Percentiles rank a stretch among this genome's conserved stretches.
Conservation (phyloP, 441 rosid genomes). For the Gossypium aridum region DNA sequence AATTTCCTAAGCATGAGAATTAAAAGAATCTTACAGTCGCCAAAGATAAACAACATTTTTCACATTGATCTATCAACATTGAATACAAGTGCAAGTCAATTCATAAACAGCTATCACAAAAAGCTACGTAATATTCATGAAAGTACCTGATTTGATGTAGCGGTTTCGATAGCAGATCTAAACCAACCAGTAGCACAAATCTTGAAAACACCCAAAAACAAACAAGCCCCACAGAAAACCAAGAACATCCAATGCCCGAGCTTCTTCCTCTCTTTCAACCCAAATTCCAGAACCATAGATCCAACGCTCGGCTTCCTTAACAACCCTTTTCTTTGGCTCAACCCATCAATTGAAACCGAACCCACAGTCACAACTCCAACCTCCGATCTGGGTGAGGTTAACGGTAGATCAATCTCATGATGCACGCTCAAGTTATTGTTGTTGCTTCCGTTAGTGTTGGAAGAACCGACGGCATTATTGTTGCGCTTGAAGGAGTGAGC, state of each 20-base stretch:
- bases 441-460: slow-evolving; percentile 1
- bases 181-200: slow-evolving; percentile 83
- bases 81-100: slow-evolving; percentile 3
- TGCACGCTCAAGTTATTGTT: slow-evolving; percentile 27
- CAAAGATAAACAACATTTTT: background rate
- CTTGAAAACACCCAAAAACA: slow-evolving; percentile 79
- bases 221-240: slow-evolving; percentile 65
- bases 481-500: slow-evolving; percentile 79
- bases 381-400: slow-evolving; percentile 81
- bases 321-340: slow-evolving; percentile 44
- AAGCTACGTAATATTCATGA: background rate
- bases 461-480: slow-evolving; percentile 7
- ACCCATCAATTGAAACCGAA: slow-evolving; percentile 23
- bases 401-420: slow-evolving; percentile 68
- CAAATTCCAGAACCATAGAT: slow-evolving; percentile 53
- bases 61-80: background rate
- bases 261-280: slow-evolving; percentile 61
- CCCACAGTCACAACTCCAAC: slow-evolving; percentile 16
- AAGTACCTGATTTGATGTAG: slow-evolving; percentile 45
- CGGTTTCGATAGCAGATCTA: slow-evolving; percentile 71
- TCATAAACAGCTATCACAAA: background rate
- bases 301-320: slow-evolving; percentile 44
- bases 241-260: slow-evolving; percentile 83
- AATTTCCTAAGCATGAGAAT: background rate
- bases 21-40: background rate